Evolutionary conservation across 2,329 filamentous ascomycete species (phyloP).

Genomic region (Pyrenochaeta sp.): DNA sequence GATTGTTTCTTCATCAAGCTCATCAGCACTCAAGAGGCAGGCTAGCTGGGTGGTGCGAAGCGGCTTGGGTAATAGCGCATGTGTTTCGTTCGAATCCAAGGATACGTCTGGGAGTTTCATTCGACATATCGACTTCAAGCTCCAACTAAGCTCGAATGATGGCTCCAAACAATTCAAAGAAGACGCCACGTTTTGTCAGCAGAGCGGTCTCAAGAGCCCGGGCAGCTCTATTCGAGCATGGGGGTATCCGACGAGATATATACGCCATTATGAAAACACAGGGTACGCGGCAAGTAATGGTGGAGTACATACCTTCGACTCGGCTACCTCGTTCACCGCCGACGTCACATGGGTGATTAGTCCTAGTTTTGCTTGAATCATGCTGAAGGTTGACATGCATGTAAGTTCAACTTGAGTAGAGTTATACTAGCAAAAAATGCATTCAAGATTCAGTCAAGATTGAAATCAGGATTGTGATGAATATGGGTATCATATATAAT

Average conservation of each 20-base stretch:
- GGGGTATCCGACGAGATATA: slow-evolving; percentile 66
- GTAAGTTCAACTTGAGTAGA: no score
- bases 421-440: no score
- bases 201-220: slow-evolving; percentile 59
- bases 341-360: slow-evolving; percentile 59
- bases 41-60: slow-evolving; percentile 66
- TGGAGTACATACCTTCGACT: slow-evolving; percentile 64
- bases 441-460: no score
- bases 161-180: slow-evolving; percentile 64
- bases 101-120: slow-evolving; percentile 67
- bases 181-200: slow-evolving; percentile 69
- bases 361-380: slow-evolving; percentile 13
- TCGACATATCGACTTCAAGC: slow-evolving; percentile 62
- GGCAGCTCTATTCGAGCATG: slow-evolving; percentile 64
- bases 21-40: slow-evolving; percentile 57
- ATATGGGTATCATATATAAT: no score
- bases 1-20: slow-evolving; percentile 61
- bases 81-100: slow-evolving; percentile 67
- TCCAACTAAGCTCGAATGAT: slow-evolving; percentile 61
- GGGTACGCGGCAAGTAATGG: slow-evolving; percentile 62
- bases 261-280: slow-evolving; percentile 62
- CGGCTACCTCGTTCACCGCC: slow-evolving; percentile 57
- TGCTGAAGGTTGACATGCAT: no score
- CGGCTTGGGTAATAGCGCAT: slow-evolving; percentile 64
- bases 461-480: no score